Base-by-base conservation (phyloP, 1,139 yeast species). In the Yamadazyma atmosphaerica region DNA sequence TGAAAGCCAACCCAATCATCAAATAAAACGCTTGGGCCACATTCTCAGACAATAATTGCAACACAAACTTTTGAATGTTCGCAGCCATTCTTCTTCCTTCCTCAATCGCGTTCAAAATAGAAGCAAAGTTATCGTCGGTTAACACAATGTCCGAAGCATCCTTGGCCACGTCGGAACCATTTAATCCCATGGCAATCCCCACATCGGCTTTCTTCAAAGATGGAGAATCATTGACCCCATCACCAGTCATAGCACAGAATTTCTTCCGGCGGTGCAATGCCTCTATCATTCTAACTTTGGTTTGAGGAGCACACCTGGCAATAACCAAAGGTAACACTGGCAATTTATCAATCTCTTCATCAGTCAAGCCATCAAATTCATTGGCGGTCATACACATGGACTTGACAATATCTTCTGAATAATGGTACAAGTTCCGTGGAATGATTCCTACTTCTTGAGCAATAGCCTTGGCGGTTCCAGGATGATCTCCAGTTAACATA, bases 401-500 rank as follows among this genome's bases (percentile, higher is more conserved):
- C 40, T 74, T 64, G 28, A 79, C 80, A 22, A 83, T 81, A 12
- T 81, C 84, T 14, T 70, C 69, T 24, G 83, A 60, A 55, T 83
- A 83, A 50, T 81, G 81, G 52, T 75, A 75, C 50, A 84, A 61
- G 54, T 86, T 81, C 30, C 69, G 74, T 8, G 96, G 96, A 37
- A 88, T 63, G 46, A 84, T 84, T 15, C 95, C 96, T 32, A 86
- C 95, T 60, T 86, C 90, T 55, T 80, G 83, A 10, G 95, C 92
- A 64, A 85, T 85, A 2, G 92, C 89, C 41, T 73, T 69, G 17
- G 94, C 95, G 34, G 95, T 86, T 32, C 86, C 85, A 3, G 87
- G 87, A 54, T 84, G 92, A 55, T 86, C 94, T 49, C 95, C 94
- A 18, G 94, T 86, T 38, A 86, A 77, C 94, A 86, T 86, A 51